Evolutionary conservation across 345 rosid genomes (phyloP).

Genomic region (Aurinia saxatilis): DNA sequence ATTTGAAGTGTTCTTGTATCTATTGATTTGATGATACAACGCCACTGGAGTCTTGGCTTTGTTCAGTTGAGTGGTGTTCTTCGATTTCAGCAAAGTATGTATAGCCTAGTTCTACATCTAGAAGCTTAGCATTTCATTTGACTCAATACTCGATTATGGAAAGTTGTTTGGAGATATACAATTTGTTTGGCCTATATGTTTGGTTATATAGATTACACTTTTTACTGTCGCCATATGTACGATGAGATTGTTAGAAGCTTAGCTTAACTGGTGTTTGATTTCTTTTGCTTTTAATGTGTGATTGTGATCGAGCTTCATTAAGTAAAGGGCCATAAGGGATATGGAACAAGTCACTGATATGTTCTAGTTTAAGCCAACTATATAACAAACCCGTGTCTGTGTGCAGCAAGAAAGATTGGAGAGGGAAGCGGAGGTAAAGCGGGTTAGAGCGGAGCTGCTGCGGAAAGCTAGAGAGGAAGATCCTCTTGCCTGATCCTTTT

Average conservation of each 20-base stretch:
- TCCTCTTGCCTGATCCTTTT: slow-evolving; percentile 35
- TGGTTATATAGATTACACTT: neutral
- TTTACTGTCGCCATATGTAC: neutral
- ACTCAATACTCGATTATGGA: neutral
- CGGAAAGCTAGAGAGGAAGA: slow-evolving; percentile 41
- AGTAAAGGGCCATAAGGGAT: neutral
- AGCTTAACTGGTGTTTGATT: neutral
- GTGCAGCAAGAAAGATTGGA: slow-evolving; percentile 54
- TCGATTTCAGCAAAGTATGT: no score
- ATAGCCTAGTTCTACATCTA: neutral
- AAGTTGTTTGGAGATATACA: neutral
- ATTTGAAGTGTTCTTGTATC: neutral
- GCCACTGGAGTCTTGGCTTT: neutral
- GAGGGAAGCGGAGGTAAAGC: slow-evolving; percentile 50
- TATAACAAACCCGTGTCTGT: no score
- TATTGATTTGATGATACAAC: neutral
- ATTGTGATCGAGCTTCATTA: no score
- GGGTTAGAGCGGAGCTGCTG: slow-evolving; percentile 48
- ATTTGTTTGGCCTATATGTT: neutral
- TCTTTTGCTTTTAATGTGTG: neutral
- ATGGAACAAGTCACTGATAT: neutral
- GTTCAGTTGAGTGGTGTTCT: neutral
- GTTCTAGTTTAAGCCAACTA: no score
- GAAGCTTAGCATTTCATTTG: neutral
- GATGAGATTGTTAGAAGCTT: neutral